Evolutionary conservation across 306 rosid genomes (phyloP), one percentile per base, ranked within the genome.

Genomic region (Trifolium repens): DNA sequence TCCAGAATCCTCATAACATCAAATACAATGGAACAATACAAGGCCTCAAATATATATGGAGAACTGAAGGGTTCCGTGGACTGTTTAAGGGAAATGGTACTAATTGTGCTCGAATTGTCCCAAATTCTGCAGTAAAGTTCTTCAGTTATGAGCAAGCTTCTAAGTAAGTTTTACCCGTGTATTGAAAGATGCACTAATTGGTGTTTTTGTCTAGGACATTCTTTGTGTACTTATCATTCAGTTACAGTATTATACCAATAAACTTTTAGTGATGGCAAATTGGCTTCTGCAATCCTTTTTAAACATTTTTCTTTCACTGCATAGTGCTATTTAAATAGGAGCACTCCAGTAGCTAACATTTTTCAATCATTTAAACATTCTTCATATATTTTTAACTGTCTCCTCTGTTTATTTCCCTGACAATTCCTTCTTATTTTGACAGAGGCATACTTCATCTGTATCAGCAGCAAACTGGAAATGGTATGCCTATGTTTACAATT

Each of bases 81-180:
- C 76, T 94, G 72, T 92, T 94, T 71, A 94, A 90, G 82, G 99
- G 99, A 78, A 94, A 94, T 67, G 98, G 99, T 68, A 90, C 99
- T 59, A 94, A 94, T 54, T 94, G 99, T 88, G 99, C 96, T 65
- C 92, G 98, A 17, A 94, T 94, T 79, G 91, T 94, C 69, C 99
- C 99, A 57, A 94, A 94, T 72, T 94, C 99, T 69, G 98, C 98
- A 0, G 97, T 94, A 83, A 94, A 94, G 84, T 94, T 94, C 86
- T 94, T 94, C 93, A 90, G 99, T 88, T 94, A 94, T 24, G 99
- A 92, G 86, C 93, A 94, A 84, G 99, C 99, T 67, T 92, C 97
- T 12, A 87, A 88, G 98, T 94, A 90, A 65, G 86, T 85, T 81
- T 78, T 82, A 74, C 71, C 37, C 65, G 30, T 47, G 4, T 19